These are phyloP conservation scores for Cercospora zeae-maydis DNA, from an alignment of 2,329 filamentous ascomycete species.

Conservation along the genomic window DNA sequence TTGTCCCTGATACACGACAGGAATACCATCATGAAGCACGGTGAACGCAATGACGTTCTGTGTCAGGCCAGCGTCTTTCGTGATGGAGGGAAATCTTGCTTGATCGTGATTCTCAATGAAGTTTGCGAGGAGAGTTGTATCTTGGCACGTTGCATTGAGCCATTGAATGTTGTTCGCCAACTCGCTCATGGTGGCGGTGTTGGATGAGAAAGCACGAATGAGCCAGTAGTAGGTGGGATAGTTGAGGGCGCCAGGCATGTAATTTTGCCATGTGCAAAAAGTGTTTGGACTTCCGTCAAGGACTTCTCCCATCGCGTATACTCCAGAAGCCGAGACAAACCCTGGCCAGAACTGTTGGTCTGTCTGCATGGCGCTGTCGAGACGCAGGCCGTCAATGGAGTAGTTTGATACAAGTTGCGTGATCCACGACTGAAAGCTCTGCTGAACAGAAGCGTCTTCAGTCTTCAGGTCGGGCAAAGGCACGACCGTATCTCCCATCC, in stretches of 20 bases:
- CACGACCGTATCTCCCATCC: conserved; percentile 51
- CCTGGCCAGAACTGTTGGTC: conserved; percentile 39
- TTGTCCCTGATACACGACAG: conserved; percentile 61
- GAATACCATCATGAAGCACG: conserved; percentile 58
- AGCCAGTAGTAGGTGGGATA: conserved; percentile 42
- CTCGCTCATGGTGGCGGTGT: conserved; percentile 35
- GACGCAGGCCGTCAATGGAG: conserved; percentile 49
- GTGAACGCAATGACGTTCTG: conserved; percentile 60
- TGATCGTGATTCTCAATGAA: conserved; percentile 40
- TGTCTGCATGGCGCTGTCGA: conserved; percentile 39
- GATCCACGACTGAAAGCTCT: conserved; percentile 57
- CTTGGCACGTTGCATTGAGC: conserved; percentile 34
- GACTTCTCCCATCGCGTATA: conserved; percentile 46
- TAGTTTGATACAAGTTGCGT: conserved; percentile 56
- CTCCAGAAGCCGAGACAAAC: conserved; percentile 33
- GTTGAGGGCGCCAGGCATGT: conserved; percentile 44
- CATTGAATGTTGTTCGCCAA: conserved; percentile 35
- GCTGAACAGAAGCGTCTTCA: conserved; percentile 46
- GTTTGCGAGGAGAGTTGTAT: conserved; percentile 37
- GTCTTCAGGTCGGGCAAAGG: conserved; percentile 61
- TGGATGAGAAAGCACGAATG: conserved; percentile 35
- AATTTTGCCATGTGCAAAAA: conserved; percentile 42
- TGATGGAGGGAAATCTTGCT: conserved; percentile 43
- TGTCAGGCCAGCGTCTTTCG: conserved; percentile 52
- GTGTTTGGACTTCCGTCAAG: conserved; percentile 37